Percentiles rank a stretch among this genome's conserved stretches.
phyloP scores from a whole-genome alignment of 306 rosid genomes.

The Cajanus cajan region DNA sequence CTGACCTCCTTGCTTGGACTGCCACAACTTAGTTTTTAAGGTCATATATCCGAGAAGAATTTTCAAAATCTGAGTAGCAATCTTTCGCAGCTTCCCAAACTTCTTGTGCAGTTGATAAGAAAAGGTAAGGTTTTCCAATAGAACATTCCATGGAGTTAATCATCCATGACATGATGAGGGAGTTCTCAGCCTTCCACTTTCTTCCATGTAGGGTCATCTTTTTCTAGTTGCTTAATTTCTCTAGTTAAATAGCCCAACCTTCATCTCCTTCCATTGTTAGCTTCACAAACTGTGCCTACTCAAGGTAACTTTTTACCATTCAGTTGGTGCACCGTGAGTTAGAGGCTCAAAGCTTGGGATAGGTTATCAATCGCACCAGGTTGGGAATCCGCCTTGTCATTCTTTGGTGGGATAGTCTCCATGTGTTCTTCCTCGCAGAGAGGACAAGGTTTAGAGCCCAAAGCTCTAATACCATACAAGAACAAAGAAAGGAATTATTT shows the following conservation, averaged over 20 bases:
- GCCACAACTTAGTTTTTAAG: neutral
- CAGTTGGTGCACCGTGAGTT: neutral
- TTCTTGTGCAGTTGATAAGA: neutral
- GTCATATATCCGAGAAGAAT: too few relatives aligned
- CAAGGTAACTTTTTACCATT: neutral
- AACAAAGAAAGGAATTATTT: too few relatives aligned
- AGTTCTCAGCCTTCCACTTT: neutral
- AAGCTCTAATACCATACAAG: too few relatives aligned
- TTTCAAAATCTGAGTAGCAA: too few relatives aligned
- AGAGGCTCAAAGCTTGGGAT: neutral
- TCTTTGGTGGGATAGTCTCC: too few relatives aligned
- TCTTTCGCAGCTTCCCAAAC: neutral
- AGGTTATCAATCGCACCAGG: too few relatives aligned
- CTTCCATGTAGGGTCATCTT: neutral
- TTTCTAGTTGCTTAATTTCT: neutral
- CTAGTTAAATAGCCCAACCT: neutral
- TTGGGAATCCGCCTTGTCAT: too few relatives aligned
- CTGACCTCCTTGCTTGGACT: too few relatives aligned
- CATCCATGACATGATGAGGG: neutral
- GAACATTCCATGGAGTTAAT: neutral
- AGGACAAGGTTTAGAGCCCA: too few relatives aligned
- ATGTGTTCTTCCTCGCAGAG: too few relatives aligned
- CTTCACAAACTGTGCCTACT: neutral
- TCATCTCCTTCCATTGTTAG: neutral
- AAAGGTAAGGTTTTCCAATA: neutral